Evolutionary conservation across 176 grass and related monocot species (phyloP), one percentile per base, ranked within the genome.

Genomic region (Lolium rigidum): DNA sequence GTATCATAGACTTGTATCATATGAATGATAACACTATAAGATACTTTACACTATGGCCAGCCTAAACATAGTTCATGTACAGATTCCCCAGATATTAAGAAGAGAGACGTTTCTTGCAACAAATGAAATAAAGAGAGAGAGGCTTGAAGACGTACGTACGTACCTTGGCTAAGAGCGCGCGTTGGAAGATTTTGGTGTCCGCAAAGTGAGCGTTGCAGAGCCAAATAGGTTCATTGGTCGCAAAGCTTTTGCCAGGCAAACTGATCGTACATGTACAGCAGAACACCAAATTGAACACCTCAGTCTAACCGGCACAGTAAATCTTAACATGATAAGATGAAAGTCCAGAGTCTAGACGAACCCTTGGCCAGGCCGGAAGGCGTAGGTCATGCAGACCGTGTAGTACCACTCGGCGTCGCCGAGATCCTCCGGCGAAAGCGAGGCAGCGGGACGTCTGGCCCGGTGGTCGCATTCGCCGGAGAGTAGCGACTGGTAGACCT

Each of bases 341-440:
- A 48, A 48, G 46, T 9, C 7, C 10, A 48, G 10, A 55, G 16
- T 17, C 5, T 6, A 18, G 16, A 56, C 38, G 28, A 76, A 98
- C 96, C 96, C 91, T 92, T 92, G 90, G 72, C 86, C 86, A 4
- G 71, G 92, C 9, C 55, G 51, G 87, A 98, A 98, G 55, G 82
- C 86, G 82, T 95, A 98, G 81, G 92, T 92, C 96, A 98, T 98
- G 90, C 93, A 95, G 80, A 98, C 66, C 6, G 95, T 81, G 82
- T 98, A 98, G 77, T 95, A 98, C 93, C 93, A 98, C 39, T 98
- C 96, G 5, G 88, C 73, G 66, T 92, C 93, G 0, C 90, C 86
- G 43, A 98, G 89, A 55, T 98, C 93, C 47, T 98, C 96, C 43
- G 93, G 96, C 72, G 92, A 92, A 18, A 98, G 82, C 0, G 90